Evolutionary conservation across 768 basidiomycete genomes (phyloP).

Genomic region (Sutorius australiensis): DNA sequence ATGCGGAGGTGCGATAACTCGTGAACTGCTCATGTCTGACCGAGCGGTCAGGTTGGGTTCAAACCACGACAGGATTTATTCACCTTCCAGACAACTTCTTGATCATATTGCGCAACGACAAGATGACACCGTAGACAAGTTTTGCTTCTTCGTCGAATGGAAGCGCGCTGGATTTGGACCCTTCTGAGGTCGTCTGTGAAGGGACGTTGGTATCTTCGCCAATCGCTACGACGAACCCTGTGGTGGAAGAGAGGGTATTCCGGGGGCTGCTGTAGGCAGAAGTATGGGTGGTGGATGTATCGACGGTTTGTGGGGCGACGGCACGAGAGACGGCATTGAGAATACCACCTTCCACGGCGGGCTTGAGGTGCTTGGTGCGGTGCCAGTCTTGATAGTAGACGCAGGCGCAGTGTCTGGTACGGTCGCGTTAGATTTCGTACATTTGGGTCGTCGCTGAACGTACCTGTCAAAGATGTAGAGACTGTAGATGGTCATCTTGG

Average conservation of each 20-base stretch:
- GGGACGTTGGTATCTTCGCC: conserved; percentile 40
- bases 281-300: conserved; percentile 33
- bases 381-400: conserved; percentile 98
- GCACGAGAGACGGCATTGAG: conserved; percentile 78
- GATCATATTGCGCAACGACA: conserved; percentile 90
- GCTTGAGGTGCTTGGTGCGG: conserved; percentile 67
- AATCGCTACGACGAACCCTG: conserved; percentile 68
- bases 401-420: conserved; percentile 77
- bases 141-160: conserved; percentile 98
- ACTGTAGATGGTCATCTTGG: conserved; percentile 80
- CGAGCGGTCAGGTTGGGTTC: neutral
- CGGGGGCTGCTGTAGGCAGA: conserved; percentile 53
- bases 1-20: conserved; percentile 85
- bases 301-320: conserved; percentile 38
- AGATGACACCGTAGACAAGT: conserved; percentile 91
- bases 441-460: neutral
- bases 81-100: conserved; percentile 87
- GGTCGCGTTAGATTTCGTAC: neutral
- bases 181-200: conserved; percentile 7
- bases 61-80: neutral
- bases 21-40: conserved; percentile 86
- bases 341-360: conserved; percentile 68
- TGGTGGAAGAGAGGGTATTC: conserved; percentile 59
- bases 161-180: conserved; percentile 48
- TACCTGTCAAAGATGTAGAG: conserved; percentile 92